Conservation (phyloP, 2,329 filamentous ascomycete species). For the Microthyrium microscopicum region DNA sequence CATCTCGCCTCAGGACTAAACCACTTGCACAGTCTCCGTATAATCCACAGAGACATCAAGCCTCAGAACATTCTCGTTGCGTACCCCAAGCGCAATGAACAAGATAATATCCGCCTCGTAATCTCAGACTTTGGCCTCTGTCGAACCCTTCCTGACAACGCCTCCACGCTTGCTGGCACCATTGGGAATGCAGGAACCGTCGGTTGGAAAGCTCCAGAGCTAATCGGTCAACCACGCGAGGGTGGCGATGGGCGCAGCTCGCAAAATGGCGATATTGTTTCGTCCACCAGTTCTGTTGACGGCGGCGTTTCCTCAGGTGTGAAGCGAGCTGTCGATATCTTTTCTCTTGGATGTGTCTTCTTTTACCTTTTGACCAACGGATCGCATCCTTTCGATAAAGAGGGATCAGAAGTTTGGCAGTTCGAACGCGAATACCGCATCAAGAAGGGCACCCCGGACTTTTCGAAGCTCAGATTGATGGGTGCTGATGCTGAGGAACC, state of each 20-base stretch:
- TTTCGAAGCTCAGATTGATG: conserved; percentile 54
- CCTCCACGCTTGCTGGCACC: conserved; percentile 87
- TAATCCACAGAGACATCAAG: conserved; percentile 94
- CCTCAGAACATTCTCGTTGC: conserved; percentile 91
- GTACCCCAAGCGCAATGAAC: conserved; percentile 48
- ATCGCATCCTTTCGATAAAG: conserved; percentile 82
- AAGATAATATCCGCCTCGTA: conserved; percentile 61
- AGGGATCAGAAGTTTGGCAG: conserved; percentile 63
- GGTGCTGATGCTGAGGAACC: conserved; percentile 79
- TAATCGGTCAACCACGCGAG: conserved; percentile 47
- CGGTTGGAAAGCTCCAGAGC: conserved; percentile 90
- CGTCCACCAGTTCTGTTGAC: conserved; percentile 18
- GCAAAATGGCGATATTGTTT: conserved; percentile 26
- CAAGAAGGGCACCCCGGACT: conserved; percentile 67
- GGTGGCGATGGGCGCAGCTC: conserved; percentile 20
- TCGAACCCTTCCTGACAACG: conserved; percentile 88
- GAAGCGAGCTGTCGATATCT: conserved; percentile 92
- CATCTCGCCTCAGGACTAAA: conserved; percentile 82
- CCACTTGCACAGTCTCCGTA: conserved; percentile 78
- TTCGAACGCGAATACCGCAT: conserved; percentile 78
- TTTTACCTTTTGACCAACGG: conserved; percentile 96
- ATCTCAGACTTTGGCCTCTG: conserved; percentile 97
- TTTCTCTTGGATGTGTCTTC: conserved; percentile 93
- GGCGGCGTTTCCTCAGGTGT: conserved; percentile 52
- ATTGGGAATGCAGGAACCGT: conserved; percentile 89